Conservation (phyloP, 345 rosid genomes). For the Acer campestre region DNA sequence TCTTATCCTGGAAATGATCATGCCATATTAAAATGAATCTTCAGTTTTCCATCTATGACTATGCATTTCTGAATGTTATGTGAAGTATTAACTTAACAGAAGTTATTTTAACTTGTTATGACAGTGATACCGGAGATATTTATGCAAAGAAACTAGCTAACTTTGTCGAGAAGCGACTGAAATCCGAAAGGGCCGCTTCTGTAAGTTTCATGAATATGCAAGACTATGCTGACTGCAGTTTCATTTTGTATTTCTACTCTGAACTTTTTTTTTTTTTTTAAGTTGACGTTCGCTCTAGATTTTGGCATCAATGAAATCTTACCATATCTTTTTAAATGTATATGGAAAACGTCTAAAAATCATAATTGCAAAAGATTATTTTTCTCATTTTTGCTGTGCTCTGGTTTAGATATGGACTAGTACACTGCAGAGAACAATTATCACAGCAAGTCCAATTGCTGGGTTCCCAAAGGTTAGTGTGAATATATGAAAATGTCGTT, state of each 20-base stretch:
- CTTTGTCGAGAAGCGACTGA: conserved; percentile 90
- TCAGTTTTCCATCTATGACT: background rate
- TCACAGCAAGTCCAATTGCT: conserved; percentile 81
- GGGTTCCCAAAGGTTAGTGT: conserved; percentile 91
- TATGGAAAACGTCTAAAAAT: conserved; percentile 2
- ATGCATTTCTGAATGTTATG: background rate
- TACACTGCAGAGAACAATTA: conserved; percentile 92
- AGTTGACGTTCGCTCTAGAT: background rate
- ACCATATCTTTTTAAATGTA: background rate
- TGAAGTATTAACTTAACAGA: conserved; percentile 13
- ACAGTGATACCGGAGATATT: conserved; percentile 87
- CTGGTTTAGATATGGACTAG: conserved; percentile 91
- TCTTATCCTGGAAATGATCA: conserved; percentile 1
- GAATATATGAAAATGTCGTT: conserved; percentile 11
- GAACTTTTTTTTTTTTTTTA: background rate
- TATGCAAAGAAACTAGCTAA: conserved; percentile 86
- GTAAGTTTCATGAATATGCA: conserved; percentile 52
- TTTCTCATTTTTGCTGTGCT: background rate
- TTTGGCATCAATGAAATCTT: background rate
- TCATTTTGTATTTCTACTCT: conserved; percentile 3
- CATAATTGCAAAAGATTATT: conserved; percentile 1
- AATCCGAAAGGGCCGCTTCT: conserved; percentile 96
- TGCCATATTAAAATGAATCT: conserved; percentile 1
- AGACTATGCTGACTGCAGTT: conserved; percentile 5
- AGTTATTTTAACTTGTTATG: conserved; percentile 22